Evolutionary conservation across 768 basidiomycete species (phyloP), one percentile per base, ranked within the genome.

Genomic region (Kockovaella imperatae): DNA sequence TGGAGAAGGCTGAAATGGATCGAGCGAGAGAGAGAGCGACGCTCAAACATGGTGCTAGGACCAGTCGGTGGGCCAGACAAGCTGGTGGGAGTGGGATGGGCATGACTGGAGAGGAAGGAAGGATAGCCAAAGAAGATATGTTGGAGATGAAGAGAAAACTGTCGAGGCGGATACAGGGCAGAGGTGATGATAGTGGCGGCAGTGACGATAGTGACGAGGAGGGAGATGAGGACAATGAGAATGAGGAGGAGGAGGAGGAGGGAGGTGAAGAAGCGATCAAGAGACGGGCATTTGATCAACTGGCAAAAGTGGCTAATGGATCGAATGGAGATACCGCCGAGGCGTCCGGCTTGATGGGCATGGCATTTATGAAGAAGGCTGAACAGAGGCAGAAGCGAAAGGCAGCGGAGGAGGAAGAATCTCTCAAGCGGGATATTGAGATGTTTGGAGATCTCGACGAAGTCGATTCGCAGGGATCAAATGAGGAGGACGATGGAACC

Each of bases 311-410:
- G 35, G 75, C 79, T 18, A 64, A 66, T 8, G 57, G 47, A 5
- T 36, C 46, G 23, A 73, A 67, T 18, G 72, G 73, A 62, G 54
- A 47, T 21, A 50, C 41, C 13, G 50, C 34, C 7, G 40, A 43
- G 15, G 48, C 24, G n/a, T 79, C 78, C 58, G 72, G 75, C 41
- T 77, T 96, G 8, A 85, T 95, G 67, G 78, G 80, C 54, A 96
- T 97, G 95, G 96, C 95, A 73, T 99, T 97, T 72, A 99, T 99
- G 93, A 83, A 85, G 69, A 84, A 90, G 38, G 91, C 88, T 0
- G 82, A 84, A 74, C 79, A 79, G 4, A 76, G 87, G 54, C 78
- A 82, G 47, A 73, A 78, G 57, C 74, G 68, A 7, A 75, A 76
- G 45, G 80, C 79, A 1, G 75, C 82, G 49, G 76, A 76, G 48